Percentiles rank a stretch among this genome's conserved stretches.
These are phyloP conservation scores for Cutaneotrichosporon sp. DNA, from an alignment of 1,284 basidiomycete species.

Conservation along the genomic window DNA sequence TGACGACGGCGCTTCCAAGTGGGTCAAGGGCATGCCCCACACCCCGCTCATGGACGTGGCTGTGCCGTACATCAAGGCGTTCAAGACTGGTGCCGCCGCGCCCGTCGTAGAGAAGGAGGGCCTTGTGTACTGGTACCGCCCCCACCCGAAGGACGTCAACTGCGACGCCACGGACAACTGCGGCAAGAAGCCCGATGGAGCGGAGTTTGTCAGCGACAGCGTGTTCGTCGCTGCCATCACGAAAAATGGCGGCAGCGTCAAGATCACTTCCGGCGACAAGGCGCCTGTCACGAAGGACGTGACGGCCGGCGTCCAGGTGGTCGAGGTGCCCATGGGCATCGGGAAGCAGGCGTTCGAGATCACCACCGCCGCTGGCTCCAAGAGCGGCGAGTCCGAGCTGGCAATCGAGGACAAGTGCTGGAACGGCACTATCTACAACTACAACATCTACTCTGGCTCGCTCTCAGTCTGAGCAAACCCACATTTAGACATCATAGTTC, in stretches of 20 bases:
- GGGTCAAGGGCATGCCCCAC: slow-evolving; percentile 43
- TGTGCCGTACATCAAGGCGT: slow-evolving; percentile 47
- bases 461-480: not conserved
- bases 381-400: slow-evolving; percentile 1
- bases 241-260: slow-evolving; percentile 35
- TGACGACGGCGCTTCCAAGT: slow-evolving; percentile 43
- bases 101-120: slow-evolving; percentile 39
- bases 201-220: slow-evolving; percentile 31
- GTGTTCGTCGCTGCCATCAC: slow-evolving; percentile 45
- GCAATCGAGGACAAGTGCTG: slow-evolving; percentile 28
- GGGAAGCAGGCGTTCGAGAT: slow-evolving; percentile 39
- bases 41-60: slow-evolving; percentile 44
- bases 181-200: slow-evolving; percentile 14
- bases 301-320: slow-evolving; percentile 31
- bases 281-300: slow-evolving; percentile 27
- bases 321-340: slow-evolving; percentile 32
- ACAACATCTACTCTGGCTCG: slow-evolving; percentile 40
- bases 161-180: slow-evolving; percentile 47
- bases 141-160: slow-evolving; percentile 38
- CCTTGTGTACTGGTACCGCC: slow-evolving; percentile 47
- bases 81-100: slow-evolving; percentile 32
- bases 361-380: slow-evolving; percentile 16
- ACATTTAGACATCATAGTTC: slow-evolving; percentile 7
- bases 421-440: slow-evolving; percentile 44
- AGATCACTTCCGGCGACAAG: slow-evolving; percentile 40